Conservation (phyloP, 495 filamentous ascomycete species). For the Cercophora samala region DNA sequence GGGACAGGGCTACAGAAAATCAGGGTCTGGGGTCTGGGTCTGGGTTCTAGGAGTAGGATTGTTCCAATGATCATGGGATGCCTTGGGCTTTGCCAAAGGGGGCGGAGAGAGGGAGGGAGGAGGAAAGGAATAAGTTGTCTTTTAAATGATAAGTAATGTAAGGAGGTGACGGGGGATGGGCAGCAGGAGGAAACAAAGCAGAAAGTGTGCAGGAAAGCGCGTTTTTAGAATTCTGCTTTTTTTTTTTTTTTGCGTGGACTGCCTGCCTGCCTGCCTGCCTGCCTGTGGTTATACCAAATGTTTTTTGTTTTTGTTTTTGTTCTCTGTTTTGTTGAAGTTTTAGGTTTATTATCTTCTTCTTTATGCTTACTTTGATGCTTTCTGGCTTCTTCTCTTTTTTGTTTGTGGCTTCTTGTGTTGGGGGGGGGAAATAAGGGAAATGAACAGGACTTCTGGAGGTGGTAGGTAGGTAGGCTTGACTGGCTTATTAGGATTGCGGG, state of each 20-base stretch:
- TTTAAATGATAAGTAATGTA: background rate
- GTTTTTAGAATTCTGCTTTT: background rate
- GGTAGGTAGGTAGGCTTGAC: background rate
- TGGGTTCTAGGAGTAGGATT: background rate
- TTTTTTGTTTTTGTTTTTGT: constrained; percentile 3
- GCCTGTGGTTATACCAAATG: background rate
- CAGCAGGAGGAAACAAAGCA: background rate
- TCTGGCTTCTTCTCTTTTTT: too few species aligned
- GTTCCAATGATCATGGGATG: background rate
- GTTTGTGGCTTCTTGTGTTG: background rate
- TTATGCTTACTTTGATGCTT: background rate
- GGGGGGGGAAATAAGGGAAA: background rate
- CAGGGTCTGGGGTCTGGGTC: background rate
- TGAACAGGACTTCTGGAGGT: background rate
- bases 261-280: too few species aligned
- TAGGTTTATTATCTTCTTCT: background rate
- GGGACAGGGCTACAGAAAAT: background rate
- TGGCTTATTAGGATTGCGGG: background rate
- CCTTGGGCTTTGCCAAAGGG: too few species aligned
- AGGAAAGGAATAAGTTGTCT: too few species aligned
- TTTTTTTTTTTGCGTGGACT: too few species aligned
- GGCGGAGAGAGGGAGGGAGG: too few species aligned
- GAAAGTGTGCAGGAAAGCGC: background rate
- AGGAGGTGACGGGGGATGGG: background rate
- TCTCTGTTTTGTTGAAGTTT: constrained; percentile 14